Percentiles rank a stretch among this genome's conserved stretches.
Conservation (phyloP, 257 asterid species). For the Oldenlandia corymbosa region DNA sequence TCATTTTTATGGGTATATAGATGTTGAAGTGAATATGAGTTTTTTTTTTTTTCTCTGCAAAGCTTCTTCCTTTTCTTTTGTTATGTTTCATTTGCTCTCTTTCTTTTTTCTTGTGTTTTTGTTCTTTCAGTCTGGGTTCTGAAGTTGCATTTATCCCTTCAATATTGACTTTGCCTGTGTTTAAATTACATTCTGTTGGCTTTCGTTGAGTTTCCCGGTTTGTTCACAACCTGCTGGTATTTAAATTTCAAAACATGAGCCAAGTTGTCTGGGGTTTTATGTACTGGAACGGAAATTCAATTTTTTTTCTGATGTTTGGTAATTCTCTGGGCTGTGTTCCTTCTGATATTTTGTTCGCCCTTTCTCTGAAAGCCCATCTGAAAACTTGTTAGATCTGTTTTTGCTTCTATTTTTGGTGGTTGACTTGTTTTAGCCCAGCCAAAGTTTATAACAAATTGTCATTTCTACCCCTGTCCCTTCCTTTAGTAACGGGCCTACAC, state of each 20-base stretch:
- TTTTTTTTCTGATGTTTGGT: no score
- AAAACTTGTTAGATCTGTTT: conserved; percentile 26
- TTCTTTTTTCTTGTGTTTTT: background rate
- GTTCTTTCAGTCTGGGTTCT: background rate
- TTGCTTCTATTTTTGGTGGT: conserved; percentile 4
- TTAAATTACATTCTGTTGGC: background rate
- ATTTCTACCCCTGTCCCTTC: background rate
- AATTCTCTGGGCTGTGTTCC: conserved; percentile 7
- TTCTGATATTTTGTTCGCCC: background rate
- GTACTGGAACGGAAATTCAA: no score
- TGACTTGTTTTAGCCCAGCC: conserved; percentile 23
- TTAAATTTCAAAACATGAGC: no score
- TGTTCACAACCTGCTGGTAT: no score
- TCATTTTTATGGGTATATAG: background rate
- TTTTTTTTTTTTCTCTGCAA: no score
- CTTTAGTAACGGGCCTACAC: conserved; percentile 8
- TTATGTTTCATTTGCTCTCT: background rate
- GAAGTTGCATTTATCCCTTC: background rate
- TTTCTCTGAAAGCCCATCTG: conserved; percentile 19
- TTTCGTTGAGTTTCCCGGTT: background rate
- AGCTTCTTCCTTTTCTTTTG: background rate
- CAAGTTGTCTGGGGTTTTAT: no score
- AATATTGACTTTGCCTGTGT: background rate
- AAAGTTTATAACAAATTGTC: background rate
- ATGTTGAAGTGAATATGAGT: background rate